Evolutionary conservation across 179 eudicot species (phyloP).

Genomic region (Pouteria campechiana): DNA sequence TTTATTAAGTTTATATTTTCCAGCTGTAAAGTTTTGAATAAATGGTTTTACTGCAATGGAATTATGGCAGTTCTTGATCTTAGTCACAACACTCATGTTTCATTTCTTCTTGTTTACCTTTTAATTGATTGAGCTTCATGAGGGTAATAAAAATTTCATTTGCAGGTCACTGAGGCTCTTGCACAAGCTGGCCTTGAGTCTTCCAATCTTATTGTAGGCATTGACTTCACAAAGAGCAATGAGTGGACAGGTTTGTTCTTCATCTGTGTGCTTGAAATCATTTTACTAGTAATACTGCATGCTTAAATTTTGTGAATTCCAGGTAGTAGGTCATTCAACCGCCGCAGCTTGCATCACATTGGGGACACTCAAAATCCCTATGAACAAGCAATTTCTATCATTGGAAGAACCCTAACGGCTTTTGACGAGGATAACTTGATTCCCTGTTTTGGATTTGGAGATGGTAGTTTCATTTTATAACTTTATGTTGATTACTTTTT

Average conservation of each 20-base stretch:
- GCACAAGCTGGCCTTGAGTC: constrained; percentile 27
- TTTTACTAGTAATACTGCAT: not conserved
- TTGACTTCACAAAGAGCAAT: constrained; percentile 37
- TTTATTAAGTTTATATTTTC: too few species aligned
- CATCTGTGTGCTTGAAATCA: not conserved
- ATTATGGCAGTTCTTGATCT: too few species aligned
- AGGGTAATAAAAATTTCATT: too few species aligned
- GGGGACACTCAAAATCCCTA: constrained; percentile 23
- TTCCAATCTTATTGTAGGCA: constrained; percentile 34
- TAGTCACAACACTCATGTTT: too few species aligned
- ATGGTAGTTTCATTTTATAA: constrained; percentile 11
- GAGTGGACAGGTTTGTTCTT: constrained; percentile 27
- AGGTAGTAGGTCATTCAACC: constrained; percentile 22
- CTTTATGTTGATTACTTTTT: not conserved
- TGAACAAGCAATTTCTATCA: constrained; percentile 31
- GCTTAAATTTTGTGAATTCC: not conserved
- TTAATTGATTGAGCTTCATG: too few species aligned
- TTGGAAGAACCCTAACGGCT: constrained; percentile 24
- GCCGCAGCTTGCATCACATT: constrained; percentile 22
- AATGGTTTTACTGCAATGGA: too few species aligned
- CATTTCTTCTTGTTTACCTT: too few species aligned
- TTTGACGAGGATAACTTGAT: constrained; percentile 35
- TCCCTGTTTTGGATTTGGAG: constrained; percentile 39
- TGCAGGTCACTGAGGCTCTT: constrained; percentile 27
- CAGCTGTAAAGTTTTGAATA: too few species aligned